phyloP scores from a whole-genome alignment of 164 flowering plant genomes.

The Pachysandra terminalis region DNA sequence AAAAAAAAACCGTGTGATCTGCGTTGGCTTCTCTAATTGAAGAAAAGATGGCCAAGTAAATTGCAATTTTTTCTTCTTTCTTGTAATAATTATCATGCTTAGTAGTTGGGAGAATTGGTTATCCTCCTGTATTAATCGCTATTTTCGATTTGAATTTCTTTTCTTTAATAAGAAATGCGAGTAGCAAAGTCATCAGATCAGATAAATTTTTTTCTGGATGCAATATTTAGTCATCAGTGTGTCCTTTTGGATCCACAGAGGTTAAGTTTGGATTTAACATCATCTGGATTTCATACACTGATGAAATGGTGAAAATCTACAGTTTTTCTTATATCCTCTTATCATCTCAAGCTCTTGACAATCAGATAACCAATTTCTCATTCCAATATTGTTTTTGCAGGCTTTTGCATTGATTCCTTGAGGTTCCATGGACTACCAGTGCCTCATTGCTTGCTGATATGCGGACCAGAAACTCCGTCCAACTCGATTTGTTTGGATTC shows the following conservation, averaged over 20 bases:
- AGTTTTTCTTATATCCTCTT: neutral
- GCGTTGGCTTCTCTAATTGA: neutral
- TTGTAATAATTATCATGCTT: neutral
- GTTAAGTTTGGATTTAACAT: no score
- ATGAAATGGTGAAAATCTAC: neutral
- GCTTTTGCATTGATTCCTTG: conserved; percentile 12
- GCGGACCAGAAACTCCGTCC: conserved; percentile 29
- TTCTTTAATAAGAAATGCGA: neutral
- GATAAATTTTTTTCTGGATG: no score
- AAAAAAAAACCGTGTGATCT: neutral
- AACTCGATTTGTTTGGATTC: conserved; percentile 17
- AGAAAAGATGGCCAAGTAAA: neutral
- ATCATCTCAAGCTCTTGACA: neutral
- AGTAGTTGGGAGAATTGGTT: neutral
- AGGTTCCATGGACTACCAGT: conserved; percentile 20
- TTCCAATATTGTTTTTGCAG: conserved; percentile 17
- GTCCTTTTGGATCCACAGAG: no score
- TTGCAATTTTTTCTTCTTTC: neutral
- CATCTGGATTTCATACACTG: no score
- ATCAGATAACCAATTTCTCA: no score
- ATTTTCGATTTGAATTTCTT: neutral
- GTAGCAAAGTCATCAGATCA: neutral
- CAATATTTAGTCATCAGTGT: neutral
- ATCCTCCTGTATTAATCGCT: neutral
- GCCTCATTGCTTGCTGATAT: conserved; percentile 20